A percentile compares a stretch with the other conserved stretches of the same genome.
phyloP scores from a whole-genome alignment of 805 yeast species.

The Lachancea kluyveri region DNA sequence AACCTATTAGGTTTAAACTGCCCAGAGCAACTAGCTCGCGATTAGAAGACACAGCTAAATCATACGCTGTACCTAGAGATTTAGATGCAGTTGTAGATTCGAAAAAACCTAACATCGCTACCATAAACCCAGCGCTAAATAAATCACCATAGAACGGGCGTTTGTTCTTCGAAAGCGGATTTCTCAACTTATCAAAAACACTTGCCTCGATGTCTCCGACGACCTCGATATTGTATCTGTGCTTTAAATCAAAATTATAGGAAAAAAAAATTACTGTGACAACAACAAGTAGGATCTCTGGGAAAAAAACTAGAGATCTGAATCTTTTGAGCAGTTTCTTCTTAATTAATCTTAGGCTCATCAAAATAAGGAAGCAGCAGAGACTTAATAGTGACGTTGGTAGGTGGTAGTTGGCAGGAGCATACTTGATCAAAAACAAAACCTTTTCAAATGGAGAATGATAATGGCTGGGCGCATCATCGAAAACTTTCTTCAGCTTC shows the following conservation, averaged over 20 bases:
- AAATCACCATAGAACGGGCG: conserved; percentile 46
- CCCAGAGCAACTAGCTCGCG: conserved; percentile 91
- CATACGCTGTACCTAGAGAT: conserved; percentile 69
- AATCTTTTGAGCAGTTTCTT: conserved; percentile 31
- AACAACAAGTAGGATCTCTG: conserved; percentile 81
- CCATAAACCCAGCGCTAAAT: conserved; percentile 64
- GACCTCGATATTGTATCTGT: conserved; percentile 50
- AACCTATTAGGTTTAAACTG: conserved; percentile 56
- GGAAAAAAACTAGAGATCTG: conserved; percentile 55
- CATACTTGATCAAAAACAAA: conserved; percentile 47
- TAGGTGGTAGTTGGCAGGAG: conserved; percentile 39
- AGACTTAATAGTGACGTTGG: conserved; percentile 60
- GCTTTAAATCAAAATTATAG: conserved; percentile 39
- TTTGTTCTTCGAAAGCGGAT: conserved; percentile 50
- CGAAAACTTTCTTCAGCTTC: conserved; percentile 50
- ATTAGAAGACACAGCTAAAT: conserved; percentile 64
- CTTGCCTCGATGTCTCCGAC: conserved; percentile 62
- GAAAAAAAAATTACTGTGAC: conserved; percentile 52
- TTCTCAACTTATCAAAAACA: conserved; percentile 37
- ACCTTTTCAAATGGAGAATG: conserved; percentile 71
- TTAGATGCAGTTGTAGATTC: conserved; percentile 93
- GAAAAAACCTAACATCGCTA: conserved; percentile 84
- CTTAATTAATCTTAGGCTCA: conserved; percentile 38
- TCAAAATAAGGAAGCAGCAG: conserved; percentile 40
- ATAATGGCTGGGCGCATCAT: conserved; percentile 43